These are phyloP conservation scores for Colletotrichum sp. DNA, from an alignment of 2,329 filamentous ascomycete genomes.

Conservation along the genomic window DNA sequence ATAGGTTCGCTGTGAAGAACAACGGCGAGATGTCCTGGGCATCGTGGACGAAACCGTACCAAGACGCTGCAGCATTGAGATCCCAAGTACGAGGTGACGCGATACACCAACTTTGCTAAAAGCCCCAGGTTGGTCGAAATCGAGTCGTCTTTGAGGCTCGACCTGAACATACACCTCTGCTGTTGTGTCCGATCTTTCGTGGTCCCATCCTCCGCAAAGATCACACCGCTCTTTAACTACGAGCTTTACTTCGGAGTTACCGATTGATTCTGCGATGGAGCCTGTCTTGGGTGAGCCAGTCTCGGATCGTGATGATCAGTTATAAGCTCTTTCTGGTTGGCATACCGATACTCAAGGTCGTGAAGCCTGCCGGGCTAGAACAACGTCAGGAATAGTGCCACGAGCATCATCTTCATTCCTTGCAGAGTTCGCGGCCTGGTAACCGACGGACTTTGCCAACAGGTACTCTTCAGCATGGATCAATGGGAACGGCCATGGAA, in stretches of 20 bases:
- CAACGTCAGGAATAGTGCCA: too few species aligned
- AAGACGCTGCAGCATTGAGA: too few species aligned
- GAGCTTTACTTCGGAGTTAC: too few species aligned
- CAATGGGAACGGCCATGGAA: background rate
- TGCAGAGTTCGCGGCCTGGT: background rate
- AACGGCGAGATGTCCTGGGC: rapidly evolving
- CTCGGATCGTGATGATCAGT: background rate
- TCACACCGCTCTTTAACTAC: too few species aligned
- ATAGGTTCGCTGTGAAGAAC: rapidly evolving
- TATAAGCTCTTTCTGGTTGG: background rate
- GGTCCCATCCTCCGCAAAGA: rapidly evolving
- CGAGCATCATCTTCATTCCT: background rate
- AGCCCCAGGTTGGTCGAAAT: too few species aligned
- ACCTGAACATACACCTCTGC: too few species aligned
- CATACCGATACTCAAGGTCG: background rate
- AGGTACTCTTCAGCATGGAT: background rate
- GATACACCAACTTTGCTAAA: rapidly evolving
- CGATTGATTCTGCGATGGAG: background rate
- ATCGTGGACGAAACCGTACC: too few species aligned
- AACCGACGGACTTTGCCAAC: background rate
- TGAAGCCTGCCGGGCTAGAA: background rate
- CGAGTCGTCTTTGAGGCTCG: too few species aligned
- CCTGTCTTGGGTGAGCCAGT: background rate
- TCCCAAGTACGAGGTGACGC: rapidly evolving
- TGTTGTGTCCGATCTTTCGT: rapidly evolving